Conservation (phyloP, 352 stramenopile genomes). For the Phytophthora tubulina region DNA sequence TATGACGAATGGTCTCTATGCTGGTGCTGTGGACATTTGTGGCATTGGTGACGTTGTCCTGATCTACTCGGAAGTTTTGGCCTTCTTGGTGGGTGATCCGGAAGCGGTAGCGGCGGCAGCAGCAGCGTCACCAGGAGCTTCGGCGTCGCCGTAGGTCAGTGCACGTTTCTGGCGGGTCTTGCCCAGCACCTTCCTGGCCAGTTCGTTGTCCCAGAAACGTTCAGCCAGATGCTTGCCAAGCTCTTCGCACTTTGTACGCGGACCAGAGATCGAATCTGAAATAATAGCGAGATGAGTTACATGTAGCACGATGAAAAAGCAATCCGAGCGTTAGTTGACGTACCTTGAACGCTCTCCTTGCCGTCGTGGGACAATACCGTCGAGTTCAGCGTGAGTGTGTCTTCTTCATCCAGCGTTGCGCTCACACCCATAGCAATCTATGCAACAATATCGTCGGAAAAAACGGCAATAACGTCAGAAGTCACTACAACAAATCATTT, state of each 20-base stretch:
- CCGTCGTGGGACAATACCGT: conserved; percentile 81
- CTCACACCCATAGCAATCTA: conserved; percentile 89
- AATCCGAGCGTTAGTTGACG: conserved; percentile 11
- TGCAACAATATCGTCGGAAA: not conserved
- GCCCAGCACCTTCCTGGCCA: conserved; percentile 64
- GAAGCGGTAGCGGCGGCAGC: conserved; percentile 49
- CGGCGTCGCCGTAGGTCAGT: conserved; percentile 76
- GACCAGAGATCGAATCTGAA: conserved; percentile 61
- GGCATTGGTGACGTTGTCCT: not conserved
- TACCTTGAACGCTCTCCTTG: conserved; percentile 65
- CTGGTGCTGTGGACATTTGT: conserved; percentile 2
- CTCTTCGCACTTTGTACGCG: conserved; percentile 62
- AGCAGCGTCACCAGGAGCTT: conserved; percentile 78
- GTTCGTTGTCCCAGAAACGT: conserved; percentile 65
- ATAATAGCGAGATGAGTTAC: conserved; percentile 4
- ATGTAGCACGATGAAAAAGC: not conserved
- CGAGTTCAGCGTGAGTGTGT: conserved; percentile 73
- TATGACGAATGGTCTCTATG: conserved; percentile 21
- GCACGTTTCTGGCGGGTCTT: conserved; percentile 78
- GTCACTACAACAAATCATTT: not conserved
- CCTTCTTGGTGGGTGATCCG: conserved; percentile 27
- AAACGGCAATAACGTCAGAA: conserved; percentile 17
- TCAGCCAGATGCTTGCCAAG: conserved; percentile 74
- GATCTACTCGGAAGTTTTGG: conserved; percentile 36
- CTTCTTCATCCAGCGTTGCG: conserved; percentile 68